These are phyloP conservation scores for Ceriops decandra DNA, from an alignment of 345 rosid genomes.

Conservation along the genomic window DNA sequence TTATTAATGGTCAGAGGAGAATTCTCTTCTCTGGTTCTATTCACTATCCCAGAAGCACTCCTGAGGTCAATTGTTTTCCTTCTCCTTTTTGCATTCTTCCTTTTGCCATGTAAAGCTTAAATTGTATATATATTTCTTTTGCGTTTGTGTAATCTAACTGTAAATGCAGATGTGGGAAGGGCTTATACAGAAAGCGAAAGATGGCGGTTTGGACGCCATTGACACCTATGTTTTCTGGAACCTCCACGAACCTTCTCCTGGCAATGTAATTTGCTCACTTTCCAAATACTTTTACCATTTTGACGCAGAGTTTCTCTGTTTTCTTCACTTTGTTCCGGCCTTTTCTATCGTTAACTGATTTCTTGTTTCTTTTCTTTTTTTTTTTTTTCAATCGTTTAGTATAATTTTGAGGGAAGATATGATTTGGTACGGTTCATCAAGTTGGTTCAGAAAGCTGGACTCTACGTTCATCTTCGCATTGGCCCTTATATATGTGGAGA, in stretches of 20 bases:
- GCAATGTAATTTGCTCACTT: conserved; percentile 12
- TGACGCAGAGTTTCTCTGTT: background rate
- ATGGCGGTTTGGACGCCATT: conserved; percentile 26
- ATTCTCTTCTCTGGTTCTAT: conserved; percentile 67
- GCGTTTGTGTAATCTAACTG: background rate
- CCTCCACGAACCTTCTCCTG: conserved; percentile 32
- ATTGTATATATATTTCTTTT: background rate
- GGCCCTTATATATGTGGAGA: conserved; percentile 29
- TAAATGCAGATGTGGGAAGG: conserved; percentile 34
- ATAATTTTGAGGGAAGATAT: conserved; percentile 29
- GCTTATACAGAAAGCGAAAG: conserved; percentile 29
- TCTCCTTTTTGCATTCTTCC: background rate
- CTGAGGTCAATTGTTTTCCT: conserved; percentile 25
- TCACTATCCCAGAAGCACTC: conserved; percentile 74
- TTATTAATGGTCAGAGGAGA: conserved; percentile 51
- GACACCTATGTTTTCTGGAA: conserved; percentile 34
- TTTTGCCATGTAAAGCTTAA: background rate
- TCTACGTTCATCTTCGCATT: conserved; percentile 23
- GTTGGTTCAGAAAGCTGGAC: conserved; percentile 21
- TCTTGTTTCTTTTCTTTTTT: background rate
- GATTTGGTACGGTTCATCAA: conserved; percentile 27
- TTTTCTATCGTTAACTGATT: background rate
- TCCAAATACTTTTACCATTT: background rate
- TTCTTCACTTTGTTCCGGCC: background rate
- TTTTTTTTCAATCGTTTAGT: conserved; percentile 3